A percentile compares a stretch with the other conserved stretches of the same genome.
phyloP scores from a whole-genome alignment of 2,329 filamentous ascomycete species.

The Nannizziopsis arthrosporioides region DNA sequence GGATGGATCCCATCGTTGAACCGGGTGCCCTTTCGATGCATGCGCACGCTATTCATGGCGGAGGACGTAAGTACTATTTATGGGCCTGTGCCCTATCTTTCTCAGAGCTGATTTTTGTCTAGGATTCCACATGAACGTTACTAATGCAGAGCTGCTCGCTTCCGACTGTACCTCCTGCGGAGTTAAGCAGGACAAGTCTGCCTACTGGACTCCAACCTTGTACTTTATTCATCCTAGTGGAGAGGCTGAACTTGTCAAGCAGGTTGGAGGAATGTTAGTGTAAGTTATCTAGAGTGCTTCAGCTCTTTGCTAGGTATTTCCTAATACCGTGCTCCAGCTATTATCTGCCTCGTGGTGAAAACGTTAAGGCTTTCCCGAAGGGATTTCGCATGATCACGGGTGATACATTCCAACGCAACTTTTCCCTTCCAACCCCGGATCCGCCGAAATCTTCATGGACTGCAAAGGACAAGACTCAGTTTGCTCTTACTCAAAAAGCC shows the following conservation, averaged over 20 bases:
- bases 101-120: background rate
- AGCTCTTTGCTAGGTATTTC: slow-evolving; percentile 3
- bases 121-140: slow-evolving; percentile 55
- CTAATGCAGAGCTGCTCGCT: slow-evolving; percentile 45
- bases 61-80: slow-evolving; percentile 49
- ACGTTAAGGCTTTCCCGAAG: slow-evolving; percentile 60
- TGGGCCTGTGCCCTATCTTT: background rate
- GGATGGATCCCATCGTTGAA: slow-evolving; percentile 66
- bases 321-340: slow-evolving; percentile 45
- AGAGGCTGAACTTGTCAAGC: slow-evolving; percentile 54
- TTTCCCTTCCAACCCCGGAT: slow-evolving; percentile 56
- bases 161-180: slow-evolving; percentile 69
- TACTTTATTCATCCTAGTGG: slow-evolving; percentile 65
- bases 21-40: slow-evolving; percentile 51
- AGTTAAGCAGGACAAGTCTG: slow-evolving; percentile 71
- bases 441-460: slow-evolving; percentile 61
- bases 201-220: slow-evolving; percentile 70
- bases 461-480: slow-evolving; percentile 54
- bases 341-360: slow-evolving; percentile 62
- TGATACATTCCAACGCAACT: slow-evolving; percentile 55
- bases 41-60: slow-evolving; percentile 64
- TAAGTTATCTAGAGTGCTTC: slow-evolving; percentile 41
- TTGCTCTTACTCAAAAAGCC: slow-evolving; percentile 62
- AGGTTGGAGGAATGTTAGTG: slow-evolving; percentile 75
- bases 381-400: slow-evolving; percentile 77